phyloP scores from a whole-genome alignment of 2,329 filamentous ascomycete species.

The Aspergillus fumigatiaffinis region DNA sequence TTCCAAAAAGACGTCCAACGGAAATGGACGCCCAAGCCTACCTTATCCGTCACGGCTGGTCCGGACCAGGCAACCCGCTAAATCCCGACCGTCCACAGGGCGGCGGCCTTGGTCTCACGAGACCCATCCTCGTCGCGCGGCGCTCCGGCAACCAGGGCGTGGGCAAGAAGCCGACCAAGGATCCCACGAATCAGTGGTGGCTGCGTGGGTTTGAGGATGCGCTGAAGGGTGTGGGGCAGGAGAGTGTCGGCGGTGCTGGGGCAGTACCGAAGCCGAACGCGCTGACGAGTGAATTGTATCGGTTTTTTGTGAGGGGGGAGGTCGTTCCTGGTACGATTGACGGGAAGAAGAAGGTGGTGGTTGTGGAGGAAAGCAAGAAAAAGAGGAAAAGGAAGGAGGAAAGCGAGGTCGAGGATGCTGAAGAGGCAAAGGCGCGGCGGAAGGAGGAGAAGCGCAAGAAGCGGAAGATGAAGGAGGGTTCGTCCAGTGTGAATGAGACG shows the following conservation, averaged over 20 bases:
- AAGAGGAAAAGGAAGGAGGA: constrained; percentile 20
- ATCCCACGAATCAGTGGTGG: constrained; percentile 87
- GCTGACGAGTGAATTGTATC: constrained; percentile 61
- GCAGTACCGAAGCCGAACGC: constrained; percentile 44
- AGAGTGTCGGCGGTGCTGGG: constrained; percentile 56
- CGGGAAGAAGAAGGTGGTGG: constrained; percentile 13
- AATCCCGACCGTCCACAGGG: constrained; percentile 58
- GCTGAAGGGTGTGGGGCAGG: constrained; percentile 67
- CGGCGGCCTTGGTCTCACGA: constrained; percentile 71
- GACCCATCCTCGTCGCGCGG: constrained; percentile 76
- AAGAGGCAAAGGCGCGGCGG: constrained; percentile 16
- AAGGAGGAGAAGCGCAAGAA: constrained; percentile 35
- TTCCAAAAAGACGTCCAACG: background rate
- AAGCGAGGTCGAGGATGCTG: constrained; percentile 34
- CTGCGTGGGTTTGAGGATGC: constrained; percentile 90
- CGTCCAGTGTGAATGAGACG: constrained; percentile 4
- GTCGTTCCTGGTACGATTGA: constrained; percentile 64
- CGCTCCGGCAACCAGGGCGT: constrained; percentile 80
- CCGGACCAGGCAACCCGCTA: constrained; percentile 80
- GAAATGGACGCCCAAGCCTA: constrained; percentile 80
- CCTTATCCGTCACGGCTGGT: constrained; percentile 84
- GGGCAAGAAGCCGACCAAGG: constrained; percentile 66
- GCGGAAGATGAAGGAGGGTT: constrained; percentile 20
- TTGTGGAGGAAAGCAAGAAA: constrained; percentile 4
- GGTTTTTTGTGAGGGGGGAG: constrained; percentile 80